Base-by-base conservation (phyloP, 2,329 filamentous ascomycete genomes). In the Microthyrium microscopicum region DNA sequence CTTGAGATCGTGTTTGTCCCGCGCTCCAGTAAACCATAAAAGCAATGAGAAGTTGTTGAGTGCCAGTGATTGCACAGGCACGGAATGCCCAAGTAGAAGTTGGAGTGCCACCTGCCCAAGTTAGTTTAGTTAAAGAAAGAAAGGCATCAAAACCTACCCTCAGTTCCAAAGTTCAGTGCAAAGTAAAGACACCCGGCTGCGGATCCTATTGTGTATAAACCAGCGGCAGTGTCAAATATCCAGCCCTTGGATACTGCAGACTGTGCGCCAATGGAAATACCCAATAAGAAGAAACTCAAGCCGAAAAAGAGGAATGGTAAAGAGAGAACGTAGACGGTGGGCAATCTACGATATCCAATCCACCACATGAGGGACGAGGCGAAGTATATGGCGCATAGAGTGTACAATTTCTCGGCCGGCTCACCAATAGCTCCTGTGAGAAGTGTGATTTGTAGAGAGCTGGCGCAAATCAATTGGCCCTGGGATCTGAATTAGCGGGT, bases 381-480 rank as follows among this genome's bases (percentile, higher is more conserved):
- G 5, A 73, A 56, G 43, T 76, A 77, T 15, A 73, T 66, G 5
- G 57, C 62, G 1, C 70, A 70, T 22, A 74, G 66, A 31, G 62
- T 59, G 49, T 77, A 77, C 1, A 77, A 56, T 44, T 72, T 68
- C 20, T 55, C 50, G 4, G 70, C 66, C 2, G 64, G 62, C 46
- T 76, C 61, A 35, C 68, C 71, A 15, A 70, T 58, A 42, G 72
- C 64, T 13, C 73, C 73, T 0, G 70, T 72, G 16, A 78, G 58
- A n/a, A 78, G 58, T 1, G 71, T 74, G 45, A 77, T 70, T 46
- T 77, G 73, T 50, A 76, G 75, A 0, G 70, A 75, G 50, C 74
- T 76, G 36, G 70, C 68, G 1, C 71, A 68, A 31, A 76, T 66
- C 39, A 76, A 68, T 44, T 76, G 71, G 16, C 68, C 67, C 24